Percentiles rank a stretch among this genome's conserved stretches.
phyloP scores from a whole-genome alignment of 2,329 filamentous ascomycete species.

The Emergomyces africanus region DNA sequence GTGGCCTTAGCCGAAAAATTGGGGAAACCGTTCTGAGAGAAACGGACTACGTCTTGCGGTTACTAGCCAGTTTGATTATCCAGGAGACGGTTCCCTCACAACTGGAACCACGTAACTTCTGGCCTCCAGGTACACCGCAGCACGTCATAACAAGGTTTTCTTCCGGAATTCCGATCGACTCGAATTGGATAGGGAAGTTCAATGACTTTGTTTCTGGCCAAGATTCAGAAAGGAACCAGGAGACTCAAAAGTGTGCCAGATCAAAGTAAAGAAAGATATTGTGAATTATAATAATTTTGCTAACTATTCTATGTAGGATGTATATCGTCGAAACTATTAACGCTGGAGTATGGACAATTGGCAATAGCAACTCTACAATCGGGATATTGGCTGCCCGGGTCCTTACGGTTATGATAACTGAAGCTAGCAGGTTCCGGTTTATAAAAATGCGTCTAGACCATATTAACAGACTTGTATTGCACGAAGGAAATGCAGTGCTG shows the following conservation, averaged over 20 bases:
- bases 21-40: slow-evolving; percentile 7
- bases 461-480: neutral
- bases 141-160: neutral
- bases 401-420: neutral
- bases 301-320: neutral
- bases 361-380: neutral
- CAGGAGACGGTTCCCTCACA: slow-evolving; percentile 6
- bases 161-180: neutral
- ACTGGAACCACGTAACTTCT: slow-evolving; percentile 2
- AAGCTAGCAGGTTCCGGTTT: neutral
- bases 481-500: neutral
- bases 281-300: neutral
- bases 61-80: slow-evolving; percentile 14
- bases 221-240: neutral
- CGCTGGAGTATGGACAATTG: neutral
- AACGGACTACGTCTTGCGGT: slow-evolving; percentile 9
- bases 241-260: neutral
- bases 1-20: slow-evolving; percentile 2
- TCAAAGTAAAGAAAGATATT: neutral
- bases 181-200: neutral
- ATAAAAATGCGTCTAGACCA: slow-evolving; percentile 1
- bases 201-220: neutral
- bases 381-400: neutral
- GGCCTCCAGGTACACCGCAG: slow-evolving; percentile 2
- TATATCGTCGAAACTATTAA: neutral